phyloP scores from a whole-genome alignment of 441 rosid genomes.

The Erysimum cheiri region DNA sequence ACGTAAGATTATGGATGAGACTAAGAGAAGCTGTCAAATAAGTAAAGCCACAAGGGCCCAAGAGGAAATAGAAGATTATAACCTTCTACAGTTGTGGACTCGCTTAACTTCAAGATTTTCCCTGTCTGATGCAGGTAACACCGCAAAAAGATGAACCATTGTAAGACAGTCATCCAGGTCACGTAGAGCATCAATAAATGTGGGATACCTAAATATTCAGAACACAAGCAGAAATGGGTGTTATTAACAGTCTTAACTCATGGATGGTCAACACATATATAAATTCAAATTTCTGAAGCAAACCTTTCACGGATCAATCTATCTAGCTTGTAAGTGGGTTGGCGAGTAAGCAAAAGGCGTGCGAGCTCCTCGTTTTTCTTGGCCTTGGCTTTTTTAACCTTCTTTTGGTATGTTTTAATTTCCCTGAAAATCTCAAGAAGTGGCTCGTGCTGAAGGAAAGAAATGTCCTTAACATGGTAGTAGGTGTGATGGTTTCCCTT shows the following conservation, averaged over 20 bases:
- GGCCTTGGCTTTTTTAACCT: conserved; percentile 79
- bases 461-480: conserved; percentile 87
- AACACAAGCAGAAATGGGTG: conserved; percentile 18
- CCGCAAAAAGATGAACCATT: conserved; percentile 93
- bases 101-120: conserved; percentile 76
- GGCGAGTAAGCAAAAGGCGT: conserved; percentile 60
- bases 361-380: conserved; percentile 84
- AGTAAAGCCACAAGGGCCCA: conserved; percentile 9
- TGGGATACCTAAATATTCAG: conserved; percentile 70
- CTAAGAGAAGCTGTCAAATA: not conserved
- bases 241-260: conserved; percentile 1
- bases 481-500: conserved; percentile 93
- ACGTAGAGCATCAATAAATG: conserved; percentile 83
- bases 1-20: conserved; percentile 1
- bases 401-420: conserved; percentile 69
- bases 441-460: conserved; percentile 83
- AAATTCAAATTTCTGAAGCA: conserved; percentile 1
- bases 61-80: conserved; percentile 21
- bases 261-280: not conserved
- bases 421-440: conserved; percentile 86
- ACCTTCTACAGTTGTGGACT: conserved; percentile 89
- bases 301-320: conserved; percentile 83
- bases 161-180: conserved; percentile 97
- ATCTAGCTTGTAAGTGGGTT: conserved; percentile 74
- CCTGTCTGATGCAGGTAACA: conserved; percentile 82